A percentile compares a stretch with the other conserved stretches of the same genome.
Evolutionary conservation across 2,329 filamentous ascomycete species (phyloP).

Genomic region (Colletotrichum sp.): DNA sequence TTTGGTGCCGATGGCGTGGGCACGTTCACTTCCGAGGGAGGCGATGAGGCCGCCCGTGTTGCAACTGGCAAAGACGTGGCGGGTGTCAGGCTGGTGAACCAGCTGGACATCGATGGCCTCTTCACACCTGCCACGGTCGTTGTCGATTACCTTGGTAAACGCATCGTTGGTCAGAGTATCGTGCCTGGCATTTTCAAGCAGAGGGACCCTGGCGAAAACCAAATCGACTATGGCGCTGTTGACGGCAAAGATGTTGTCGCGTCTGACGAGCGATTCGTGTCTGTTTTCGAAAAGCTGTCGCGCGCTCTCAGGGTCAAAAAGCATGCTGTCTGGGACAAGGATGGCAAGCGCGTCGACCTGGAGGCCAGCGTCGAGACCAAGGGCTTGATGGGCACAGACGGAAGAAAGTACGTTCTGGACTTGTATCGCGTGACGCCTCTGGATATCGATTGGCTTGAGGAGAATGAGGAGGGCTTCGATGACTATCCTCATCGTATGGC

Average conservation of each 20-base stretch:
- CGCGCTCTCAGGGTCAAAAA: slow-evolving; percentile 91
- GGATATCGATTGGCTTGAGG: slow-evolving; percentile 90
- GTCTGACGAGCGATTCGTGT: slow-evolving; percentile 83
- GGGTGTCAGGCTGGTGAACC: slow-evolving; percentile 93
- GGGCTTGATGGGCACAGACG: slow-evolving; percentile 94
- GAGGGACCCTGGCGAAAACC: slow-evolving; percentile 94
- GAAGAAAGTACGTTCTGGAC: slow-evolving; percentile 96
- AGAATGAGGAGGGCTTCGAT: slow-evolving; percentile 52
- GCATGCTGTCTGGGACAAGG: slow-evolving; percentile 98
- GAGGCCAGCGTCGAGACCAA: slow-evolving; percentile 98
- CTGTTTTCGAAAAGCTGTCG: slow-evolving; percentile 88
- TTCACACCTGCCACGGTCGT: slow-evolving; percentile 97
- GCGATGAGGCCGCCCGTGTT: slow-evolving; percentile 93
- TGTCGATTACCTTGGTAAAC: slow-evolving; percentile 95
- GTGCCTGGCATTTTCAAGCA: slow-evolving; percentile 99
- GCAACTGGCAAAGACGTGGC: slow-evolving; percentile 96
- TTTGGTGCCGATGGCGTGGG: slow-evolving; percentile 97
- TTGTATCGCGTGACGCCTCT: slow-evolving; percentile 93
- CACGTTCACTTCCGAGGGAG: slow-evolving; percentile 94
- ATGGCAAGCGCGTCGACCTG: slow-evolving; percentile 85
- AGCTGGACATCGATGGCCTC: slow-evolving; percentile 91
- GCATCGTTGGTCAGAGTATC: slow-evolving; percentile 96
- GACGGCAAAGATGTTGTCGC: slow-evolving; percentile 97
- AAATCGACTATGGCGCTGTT: slow-evolving; percentile 98
- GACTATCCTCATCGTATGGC: slow-evolving; percentile 96